A percentile compares a stretch with the other conserved stretches of the same genome.
phyloP scores from a whole-genome alignment of 169 alveolate genomes.

The Plasmodium berghei region DNA sequence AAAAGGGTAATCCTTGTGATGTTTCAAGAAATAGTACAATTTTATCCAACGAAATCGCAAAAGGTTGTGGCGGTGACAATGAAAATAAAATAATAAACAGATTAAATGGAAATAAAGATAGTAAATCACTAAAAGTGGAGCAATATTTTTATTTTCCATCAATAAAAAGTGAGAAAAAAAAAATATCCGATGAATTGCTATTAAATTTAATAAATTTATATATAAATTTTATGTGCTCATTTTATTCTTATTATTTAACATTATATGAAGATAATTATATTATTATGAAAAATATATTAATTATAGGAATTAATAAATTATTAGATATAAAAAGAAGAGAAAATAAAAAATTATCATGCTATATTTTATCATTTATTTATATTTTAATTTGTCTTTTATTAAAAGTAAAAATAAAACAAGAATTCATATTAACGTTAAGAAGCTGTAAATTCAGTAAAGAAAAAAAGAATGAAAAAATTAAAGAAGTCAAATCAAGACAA shows the following conservation, averaged over 20 bases:
- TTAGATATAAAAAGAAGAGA: conserved; percentile 19
- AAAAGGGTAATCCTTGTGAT: not conserved
- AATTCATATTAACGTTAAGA: conserved; percentile 43
- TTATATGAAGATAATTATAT: conserved; percentile 49
- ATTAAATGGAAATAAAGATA: not conserved
- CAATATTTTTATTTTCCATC: not conserved
- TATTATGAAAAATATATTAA: conserved; percentile 36
- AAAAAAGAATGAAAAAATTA: conserved; percentile 8
- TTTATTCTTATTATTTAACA: conserved; percentile 47
- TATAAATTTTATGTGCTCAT: conserved; percentile 58
- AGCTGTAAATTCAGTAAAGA: not conserved
- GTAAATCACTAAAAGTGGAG: not conserved
- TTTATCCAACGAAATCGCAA: not conserved
- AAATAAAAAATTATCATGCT: conserved; percentile 54
- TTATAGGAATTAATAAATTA: conserved; percentile 45
- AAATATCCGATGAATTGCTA: conserved; percentile 32
- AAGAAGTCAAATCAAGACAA: not conserved
- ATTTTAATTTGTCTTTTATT: conserved; percentile 50
- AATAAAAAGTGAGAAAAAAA: conserved; percentile 19
- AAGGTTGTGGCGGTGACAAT: not conserved
- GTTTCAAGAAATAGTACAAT: not conserved
- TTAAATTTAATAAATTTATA: conserved; percentile 52
- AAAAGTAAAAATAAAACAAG: conserved; percentile 48
- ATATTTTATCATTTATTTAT: conserved; percentile 40
- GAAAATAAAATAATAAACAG: not conserved